Evolutionary conservation across 768 basidiomycete genomes (phyloP).

Genomic region (Lactarius akahatsu): DNA sequence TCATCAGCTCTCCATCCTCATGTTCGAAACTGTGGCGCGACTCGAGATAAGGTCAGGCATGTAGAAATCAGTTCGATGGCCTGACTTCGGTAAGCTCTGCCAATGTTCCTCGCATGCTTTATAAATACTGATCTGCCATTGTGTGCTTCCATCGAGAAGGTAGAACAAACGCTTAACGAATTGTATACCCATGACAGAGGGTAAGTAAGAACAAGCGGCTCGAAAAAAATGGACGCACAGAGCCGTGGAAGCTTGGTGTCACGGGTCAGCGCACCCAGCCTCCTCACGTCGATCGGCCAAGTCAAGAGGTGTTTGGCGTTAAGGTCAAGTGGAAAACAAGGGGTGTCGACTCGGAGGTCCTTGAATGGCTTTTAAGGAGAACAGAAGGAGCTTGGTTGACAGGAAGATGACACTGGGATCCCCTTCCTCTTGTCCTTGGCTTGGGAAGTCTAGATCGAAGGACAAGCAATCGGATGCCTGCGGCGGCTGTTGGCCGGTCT

Average conservation of each 20-base stretch:
- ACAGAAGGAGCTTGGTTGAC: background rate
- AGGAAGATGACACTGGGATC: no score
- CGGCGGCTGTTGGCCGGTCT: no score
- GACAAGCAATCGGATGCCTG: no score
- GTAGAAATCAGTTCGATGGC: conserved; percentile 12
- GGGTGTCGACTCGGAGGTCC: background rate
- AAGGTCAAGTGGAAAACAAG: background rate
- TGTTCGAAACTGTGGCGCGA: background rate
- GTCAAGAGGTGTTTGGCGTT: background rate
- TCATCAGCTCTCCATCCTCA: background rate
- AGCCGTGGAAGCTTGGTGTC: background rate
- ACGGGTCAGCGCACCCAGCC: background rate
- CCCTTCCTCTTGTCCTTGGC: no score
- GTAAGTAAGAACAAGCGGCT: background rate
- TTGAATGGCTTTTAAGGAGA: background rate
- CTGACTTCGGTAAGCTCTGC: conserved; percentile 13
- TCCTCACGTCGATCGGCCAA: background rate
- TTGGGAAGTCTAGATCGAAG: no score
- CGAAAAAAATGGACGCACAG: background rate
- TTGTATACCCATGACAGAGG: background rate
- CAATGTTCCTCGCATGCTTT: conserved; percentile 16
- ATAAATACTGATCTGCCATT: conserved; percentile 11
- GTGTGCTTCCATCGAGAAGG: background rate
- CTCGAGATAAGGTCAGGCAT: conserved; percentile 11
- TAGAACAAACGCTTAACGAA: background rate